Percentiles rank a stretch among this genome's conserved stretches.
phyloP scores from a whole-genome alignment of 108 stramenopile genomes.

The Cylindrotheca closterium region DNA sequence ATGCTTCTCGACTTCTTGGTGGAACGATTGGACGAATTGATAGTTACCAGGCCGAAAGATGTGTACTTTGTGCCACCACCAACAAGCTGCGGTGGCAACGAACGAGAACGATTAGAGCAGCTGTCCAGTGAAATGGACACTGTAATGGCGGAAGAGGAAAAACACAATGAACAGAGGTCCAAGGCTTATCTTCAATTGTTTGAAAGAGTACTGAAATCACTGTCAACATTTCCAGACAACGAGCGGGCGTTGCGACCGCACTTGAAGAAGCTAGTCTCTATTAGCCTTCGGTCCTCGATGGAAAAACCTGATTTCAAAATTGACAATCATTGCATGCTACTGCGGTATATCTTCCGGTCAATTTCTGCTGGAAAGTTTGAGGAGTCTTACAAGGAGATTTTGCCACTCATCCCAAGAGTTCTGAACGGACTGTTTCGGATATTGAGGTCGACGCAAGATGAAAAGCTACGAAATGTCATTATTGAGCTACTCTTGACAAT shows the following conservation, averaged over 20 bases:
- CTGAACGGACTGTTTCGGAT: slow-evolving; percentile 81
- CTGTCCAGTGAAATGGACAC: neutral
- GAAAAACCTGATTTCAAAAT: slow-evolving; percentile 51
- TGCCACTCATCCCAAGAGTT: slow-evolving; percentile 74
- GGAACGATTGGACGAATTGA: slow-evolving; percentile 58
- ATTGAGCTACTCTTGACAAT: slow-evolving; percentile 91
- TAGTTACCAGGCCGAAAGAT: slow-evolving; percentile 5
- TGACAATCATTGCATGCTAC: slow-evolving; percentile 76
- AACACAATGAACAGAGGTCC: slow-evolving; percentile 23
- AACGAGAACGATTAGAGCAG: slow-evolving; percentile 12
- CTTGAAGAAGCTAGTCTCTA: slow-evolving; percentile 68
- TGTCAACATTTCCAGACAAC: slow-evolving; percentile 84
- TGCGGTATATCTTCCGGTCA: slow-evolving; percentile 83
- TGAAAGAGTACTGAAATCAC: slow-evolving; percentile 77
- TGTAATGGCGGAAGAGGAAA: neutral
- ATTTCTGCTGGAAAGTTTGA: slow-evolving; percentile 94
- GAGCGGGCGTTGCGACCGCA: slow-evolving; percentile 85
- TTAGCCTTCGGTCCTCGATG: slow-evolving; percentile 66
- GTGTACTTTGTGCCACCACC: slow-evolving; percentile 19
- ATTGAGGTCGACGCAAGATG: slow-evolving; percentile 43
- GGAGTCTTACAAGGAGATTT: slow-evolving; percentile 81
- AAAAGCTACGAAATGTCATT: slow-evolving; percentile 52
- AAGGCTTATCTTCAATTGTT: slow-evolving; percentile 46
- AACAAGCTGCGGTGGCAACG: slow-evolving; percentile 6
- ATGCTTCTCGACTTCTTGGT: slow-evolving; percentile 78